Evolutionary conservation across 176 grass and related monocot genomes (phyloP).

Genomic region (Olyra latifolia): DNA sequence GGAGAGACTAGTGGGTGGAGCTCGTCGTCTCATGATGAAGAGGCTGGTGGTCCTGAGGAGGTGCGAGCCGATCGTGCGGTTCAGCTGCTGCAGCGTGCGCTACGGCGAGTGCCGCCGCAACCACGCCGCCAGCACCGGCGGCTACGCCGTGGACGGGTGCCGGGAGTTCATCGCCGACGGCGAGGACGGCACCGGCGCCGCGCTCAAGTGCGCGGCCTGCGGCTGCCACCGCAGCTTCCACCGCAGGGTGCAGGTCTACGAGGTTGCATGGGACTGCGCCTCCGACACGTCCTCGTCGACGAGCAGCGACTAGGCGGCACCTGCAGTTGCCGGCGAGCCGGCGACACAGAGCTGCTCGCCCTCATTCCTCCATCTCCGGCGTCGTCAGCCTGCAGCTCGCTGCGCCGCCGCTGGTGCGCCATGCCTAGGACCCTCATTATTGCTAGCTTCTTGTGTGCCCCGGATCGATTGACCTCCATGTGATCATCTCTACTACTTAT

Average conservation of each 20-base stretch:
- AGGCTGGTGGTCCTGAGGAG: constrained; percentile 67
- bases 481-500: constrained; percentile 7
- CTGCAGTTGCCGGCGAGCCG: too few species aligned
- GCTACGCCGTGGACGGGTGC: constrained; percentile 77
- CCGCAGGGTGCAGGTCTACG: constrained; percentile 73
- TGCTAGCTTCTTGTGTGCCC: constrained; percentile 25
- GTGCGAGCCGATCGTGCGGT: constrained; percentile 53
- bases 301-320: constrained; percentile 18
- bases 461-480: constrained; percentile 11
- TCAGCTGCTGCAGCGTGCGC: constrained; percentile 54
- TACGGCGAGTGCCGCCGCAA: constrained; percentile 81
- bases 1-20: background rate
- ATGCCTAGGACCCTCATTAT: constrained; percentile 23
- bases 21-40: constrained; percentile 64
- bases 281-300: constrained; percentile 20
- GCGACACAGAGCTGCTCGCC: background rate
- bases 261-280: constrained; percentile 56
- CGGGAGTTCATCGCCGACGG: constrained; percentile 74
- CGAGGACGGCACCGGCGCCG: constrained; percentile 49
- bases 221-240: constrained; percentile 89
- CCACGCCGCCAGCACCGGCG: constrained; percentile 69
- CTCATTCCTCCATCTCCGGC: background rate
- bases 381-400: background rate
- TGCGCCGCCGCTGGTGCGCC: background rate
- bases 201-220: constrained; percentile 68